These are phyloP conservation scores for Cairneyella variabilis DNA, from an alignment of 495 filamentous ascomycete genomes.

Conservation along the genomic window DNA sequence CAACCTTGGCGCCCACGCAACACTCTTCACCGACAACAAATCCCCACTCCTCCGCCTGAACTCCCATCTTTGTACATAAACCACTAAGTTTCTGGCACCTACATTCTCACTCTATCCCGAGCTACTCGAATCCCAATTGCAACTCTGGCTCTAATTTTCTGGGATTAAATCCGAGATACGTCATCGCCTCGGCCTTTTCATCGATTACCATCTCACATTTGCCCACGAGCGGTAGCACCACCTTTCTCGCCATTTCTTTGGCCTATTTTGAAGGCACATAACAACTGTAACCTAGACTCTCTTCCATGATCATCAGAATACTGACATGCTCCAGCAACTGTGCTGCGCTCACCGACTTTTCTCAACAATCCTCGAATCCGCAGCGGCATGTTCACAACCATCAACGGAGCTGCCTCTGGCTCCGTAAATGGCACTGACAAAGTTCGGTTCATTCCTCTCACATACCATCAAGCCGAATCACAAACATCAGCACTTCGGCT, in stretches of 20 bases:
- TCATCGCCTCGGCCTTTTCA: background rate
- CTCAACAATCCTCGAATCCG: background rate
- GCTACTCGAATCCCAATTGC: background rate
- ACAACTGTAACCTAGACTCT: too few species aligned
- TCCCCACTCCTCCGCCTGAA: background rate
- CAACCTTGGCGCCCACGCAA: background rate
- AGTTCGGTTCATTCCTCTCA: constrained; percentile 61
- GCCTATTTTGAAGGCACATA: too few species aligned
- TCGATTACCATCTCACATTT: background rate
- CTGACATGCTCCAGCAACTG: background rate
- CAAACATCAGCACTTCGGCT: constrained; percentile 73
- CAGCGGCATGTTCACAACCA: constrained; percentile 8
- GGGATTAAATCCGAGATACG: background rate
- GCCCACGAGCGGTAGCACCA: too few species aligned
- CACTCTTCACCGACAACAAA: background rate
- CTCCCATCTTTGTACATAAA: background rate
- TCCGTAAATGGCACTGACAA: constrained; percentile 3
- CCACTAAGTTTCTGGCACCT: background rate
- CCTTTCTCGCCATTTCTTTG: too few species aligned
- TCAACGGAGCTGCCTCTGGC: background rate
- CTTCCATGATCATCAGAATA: background rate
- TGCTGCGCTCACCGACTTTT: constrained; percentile 20
- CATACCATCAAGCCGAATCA: constrained; percentile 71
- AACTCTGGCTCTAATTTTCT: background rate
- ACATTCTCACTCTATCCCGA: background rate